Evolutionary conservation across 2,329 filamentous ascomycete species (phyloP).

Genomic region (Colletotrichum sp.): DNA sequence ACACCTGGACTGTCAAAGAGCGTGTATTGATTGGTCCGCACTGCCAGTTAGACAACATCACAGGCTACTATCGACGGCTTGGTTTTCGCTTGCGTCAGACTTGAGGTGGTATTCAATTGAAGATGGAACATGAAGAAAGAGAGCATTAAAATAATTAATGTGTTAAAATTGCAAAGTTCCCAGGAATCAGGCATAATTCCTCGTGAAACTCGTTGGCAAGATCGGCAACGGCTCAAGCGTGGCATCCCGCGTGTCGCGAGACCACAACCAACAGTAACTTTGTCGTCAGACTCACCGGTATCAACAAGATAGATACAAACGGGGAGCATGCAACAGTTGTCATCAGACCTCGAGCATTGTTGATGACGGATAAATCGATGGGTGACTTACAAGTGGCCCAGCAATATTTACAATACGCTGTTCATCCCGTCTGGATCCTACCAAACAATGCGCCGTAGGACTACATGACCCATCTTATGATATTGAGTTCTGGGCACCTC

Average conservation of each 20-base stretch:
- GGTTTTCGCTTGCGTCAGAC: not conserved
- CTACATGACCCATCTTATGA: not conserved
- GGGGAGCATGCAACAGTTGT: not conserved
- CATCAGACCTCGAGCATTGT: not conserved
- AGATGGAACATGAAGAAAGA: not conserved
- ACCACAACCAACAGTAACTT: not conserved
- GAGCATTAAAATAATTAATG: not conserved
- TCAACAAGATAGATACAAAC: not conserved
- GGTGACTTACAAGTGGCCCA: not conserved
- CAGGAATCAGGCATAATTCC: not conserved
- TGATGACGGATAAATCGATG: not conserved
- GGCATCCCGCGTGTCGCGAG: not conserved
- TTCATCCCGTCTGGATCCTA: not conserved
- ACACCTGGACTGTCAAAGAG: not conserved
- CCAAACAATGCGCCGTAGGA: not conserved
- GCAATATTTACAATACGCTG: not conserved
- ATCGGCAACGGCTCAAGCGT: not conserved
- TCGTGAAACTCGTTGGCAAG: not conserved
- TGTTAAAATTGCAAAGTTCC: not conserved
- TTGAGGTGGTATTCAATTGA: not conserved
- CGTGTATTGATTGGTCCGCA: not conserved
- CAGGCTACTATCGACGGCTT: not conserved
- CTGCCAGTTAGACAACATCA: not conserved
- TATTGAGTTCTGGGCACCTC: not conserved
- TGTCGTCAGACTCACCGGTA: not conserved